phyloP scores from a whole-genome alignment of 1,284 basidiomycete genomes.

The Mycena citricolor region DNA sequence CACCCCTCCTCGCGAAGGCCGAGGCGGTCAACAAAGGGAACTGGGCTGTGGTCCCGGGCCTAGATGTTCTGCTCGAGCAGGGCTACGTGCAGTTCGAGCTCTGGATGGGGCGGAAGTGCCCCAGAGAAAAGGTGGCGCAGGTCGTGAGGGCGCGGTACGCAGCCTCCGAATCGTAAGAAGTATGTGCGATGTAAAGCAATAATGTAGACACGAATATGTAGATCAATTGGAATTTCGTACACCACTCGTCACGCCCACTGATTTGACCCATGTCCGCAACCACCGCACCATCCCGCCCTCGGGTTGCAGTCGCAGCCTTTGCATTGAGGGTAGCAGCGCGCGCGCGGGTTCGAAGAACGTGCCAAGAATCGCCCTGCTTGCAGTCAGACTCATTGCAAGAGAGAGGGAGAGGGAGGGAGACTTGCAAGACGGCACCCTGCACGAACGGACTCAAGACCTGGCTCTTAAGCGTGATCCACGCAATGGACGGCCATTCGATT shows the following conservation, averaged over 20 bases:
- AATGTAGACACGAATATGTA: too few relatives aligned
- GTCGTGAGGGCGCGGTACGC: conserved; percentile 51
- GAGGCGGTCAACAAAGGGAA: conserved; percentile 38
- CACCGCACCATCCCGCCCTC: conserved; percentile 36
- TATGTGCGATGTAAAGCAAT: too few relatives aligned
- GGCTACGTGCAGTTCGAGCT: conserved; percentile 82
- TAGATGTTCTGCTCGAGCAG: conserved; percentile 86
- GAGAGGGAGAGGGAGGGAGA: conserved; percentile 3
- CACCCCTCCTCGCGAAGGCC: conserved; percentile 64
- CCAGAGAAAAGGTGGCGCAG: conserved; percentile 44
- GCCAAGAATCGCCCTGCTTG: conserved; percentile 40
- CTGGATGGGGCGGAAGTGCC: conserved; percentile 74
- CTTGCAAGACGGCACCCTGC: conserved; percentile 71
- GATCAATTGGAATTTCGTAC: too few relatives aligned
- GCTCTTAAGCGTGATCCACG: conserved; percentile 66
- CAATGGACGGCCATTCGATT: conserved; percentile 58
- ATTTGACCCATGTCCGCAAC: conserved; percentile 16
- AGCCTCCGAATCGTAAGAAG: too few relatives aligned
- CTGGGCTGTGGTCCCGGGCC: conserved; percentile 78
- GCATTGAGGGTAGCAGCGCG: conserved; percentile 31
- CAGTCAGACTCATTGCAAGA: not conserved
- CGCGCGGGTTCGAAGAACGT: conserved; percentile 40
- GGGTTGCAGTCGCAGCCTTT: conserved; percentile 29
- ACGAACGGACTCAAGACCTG: conserved; percentile 67
- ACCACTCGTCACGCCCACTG: too few relatives aligned